A percentile compares a stretch with the other conserved stretches of the same genome.
phyloP scores from a whole-genome alignment of 495 filamentous ascomycete genomes.

The Elaphomyces granulatus region DNA sequence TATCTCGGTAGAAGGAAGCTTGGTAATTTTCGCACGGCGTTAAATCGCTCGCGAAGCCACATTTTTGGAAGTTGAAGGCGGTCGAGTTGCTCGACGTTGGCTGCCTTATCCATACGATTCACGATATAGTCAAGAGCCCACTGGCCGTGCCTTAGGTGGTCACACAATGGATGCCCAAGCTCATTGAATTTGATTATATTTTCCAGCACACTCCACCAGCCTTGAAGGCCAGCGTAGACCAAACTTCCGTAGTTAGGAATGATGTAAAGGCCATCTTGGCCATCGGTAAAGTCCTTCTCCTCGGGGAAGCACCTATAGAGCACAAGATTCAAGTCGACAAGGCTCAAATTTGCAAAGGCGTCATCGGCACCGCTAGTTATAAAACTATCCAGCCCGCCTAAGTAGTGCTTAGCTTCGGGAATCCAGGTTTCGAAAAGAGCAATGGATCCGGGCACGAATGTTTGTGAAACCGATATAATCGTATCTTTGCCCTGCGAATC shows the following conservation, averaged over 20 bases:
- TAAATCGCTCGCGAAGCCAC: conserved; percentile 76
- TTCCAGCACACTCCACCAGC: conserved; percentile 92
- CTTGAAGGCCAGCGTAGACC: conserved; percentile 92
- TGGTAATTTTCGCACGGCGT: conserved; percentile 68
- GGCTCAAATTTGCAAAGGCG: conserved; percentile 56
- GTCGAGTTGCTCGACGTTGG: conserved; percentile 42
- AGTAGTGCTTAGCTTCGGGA: conserved; percentile 62
- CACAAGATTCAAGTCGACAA: conserved; percentile 81
- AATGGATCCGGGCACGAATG: conserved; percentile 84
- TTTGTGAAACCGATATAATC: conserved; percentile 63
- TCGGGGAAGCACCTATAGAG: conserved; percentile 89
- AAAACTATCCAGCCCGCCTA: conserved; percentile 66
- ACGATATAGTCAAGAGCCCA: conserved; percentile 92
- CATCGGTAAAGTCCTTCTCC: conserved; percentile 66
- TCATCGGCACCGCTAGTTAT: conserved; percentile 68
- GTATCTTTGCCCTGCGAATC: conserved; percentile 55
- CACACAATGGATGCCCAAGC: conserved; percentile 81
- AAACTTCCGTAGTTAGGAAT: conserved; percentile 73
- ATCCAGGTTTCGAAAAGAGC: conserved; percentile 95
- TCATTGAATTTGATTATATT: conserved; percentile 79
- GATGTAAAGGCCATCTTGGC: conserved; percentile 71
- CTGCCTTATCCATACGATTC: conserved; percentile 58
- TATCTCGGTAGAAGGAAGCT: conserved; percentile 85
- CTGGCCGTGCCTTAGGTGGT: conserved; percentile 78
- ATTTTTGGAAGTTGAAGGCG: conserved; percentile 46